phyloP scores from a whole-genome alignment of 495 filamentous ascomycete genomes.

The Neurospora sp. region DNA sequence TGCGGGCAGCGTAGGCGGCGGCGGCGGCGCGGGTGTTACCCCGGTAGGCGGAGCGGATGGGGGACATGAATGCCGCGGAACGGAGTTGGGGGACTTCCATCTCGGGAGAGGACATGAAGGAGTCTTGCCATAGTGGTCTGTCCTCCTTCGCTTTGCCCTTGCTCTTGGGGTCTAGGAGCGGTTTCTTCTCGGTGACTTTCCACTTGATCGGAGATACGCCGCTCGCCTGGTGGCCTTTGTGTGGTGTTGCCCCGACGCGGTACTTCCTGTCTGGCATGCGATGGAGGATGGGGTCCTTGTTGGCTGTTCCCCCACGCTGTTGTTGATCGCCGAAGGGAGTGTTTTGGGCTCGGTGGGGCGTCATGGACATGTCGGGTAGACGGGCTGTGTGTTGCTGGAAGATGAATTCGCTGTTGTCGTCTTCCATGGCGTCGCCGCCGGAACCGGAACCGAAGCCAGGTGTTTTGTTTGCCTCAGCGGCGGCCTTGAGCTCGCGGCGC shows the following conservation, averaged over 20 bases:
- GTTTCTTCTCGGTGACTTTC: constrained; percentile 21
- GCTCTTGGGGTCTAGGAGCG: background rate
- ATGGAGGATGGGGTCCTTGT: constrained; percentile 69
- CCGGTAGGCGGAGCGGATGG: constrained; percentile 29
- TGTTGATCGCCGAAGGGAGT: constrained; percentile 4
- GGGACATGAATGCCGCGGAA: constrained; percentile 78
- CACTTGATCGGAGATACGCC: constrained; percentile 25
- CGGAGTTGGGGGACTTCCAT: constrained; percentile 71
- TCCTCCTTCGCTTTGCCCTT: constrained; percentile 27
- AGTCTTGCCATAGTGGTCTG: constrained; percentile 36
- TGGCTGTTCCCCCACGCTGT: constrained; percentile 9
- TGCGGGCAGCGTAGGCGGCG: too few relatives aligned
- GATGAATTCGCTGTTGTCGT: constrained; percentile 33
- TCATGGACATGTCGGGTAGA: constrained; percentile 50
- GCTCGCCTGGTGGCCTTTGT: constrained; percentile 29
- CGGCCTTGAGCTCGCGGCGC: constrained; percentile 39
- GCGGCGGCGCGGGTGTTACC: constrained; percentile 8
- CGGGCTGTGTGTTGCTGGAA: constrained; percentile 32
- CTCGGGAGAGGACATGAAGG: constrained; percentile 66
- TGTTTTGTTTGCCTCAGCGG: background rate
- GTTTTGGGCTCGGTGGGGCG: constrained; percentile 25
- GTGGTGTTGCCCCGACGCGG: constrained; percentile 83
- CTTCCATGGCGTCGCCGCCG: constrained; percentile 7
- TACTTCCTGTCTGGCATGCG: constrained; percentile 88
- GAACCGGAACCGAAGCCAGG: background rate